Evolutionary conservation across 768 basidiomycete species (phyloP).

Genomic region (Suillus placidus): DNA sequence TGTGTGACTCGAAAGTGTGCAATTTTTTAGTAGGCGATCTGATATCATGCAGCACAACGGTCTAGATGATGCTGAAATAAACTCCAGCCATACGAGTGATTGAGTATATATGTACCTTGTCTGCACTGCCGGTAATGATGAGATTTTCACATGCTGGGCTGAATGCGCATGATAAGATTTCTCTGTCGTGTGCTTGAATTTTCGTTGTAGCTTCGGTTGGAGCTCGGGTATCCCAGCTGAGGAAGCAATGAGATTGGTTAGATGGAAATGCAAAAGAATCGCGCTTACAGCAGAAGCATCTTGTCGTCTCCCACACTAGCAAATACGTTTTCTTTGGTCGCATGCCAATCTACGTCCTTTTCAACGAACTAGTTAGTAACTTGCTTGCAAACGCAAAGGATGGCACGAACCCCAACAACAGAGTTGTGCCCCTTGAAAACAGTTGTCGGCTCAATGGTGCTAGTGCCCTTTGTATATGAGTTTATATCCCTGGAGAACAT

Average conservation of each 20-base stretch:
- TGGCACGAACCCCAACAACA: slow-evolving; percentile 78
- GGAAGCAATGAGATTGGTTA: slow-evolving; percentile 4
- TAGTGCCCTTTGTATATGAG: slow-evolving; percentile 78
- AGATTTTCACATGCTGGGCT: slow-evolving; percentile 81
- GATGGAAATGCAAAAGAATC: neutral
- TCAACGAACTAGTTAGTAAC: slow-evolving; percentile 7
- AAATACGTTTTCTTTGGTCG: slow-evolving; percentile 78
- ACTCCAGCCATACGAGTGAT: neutral
- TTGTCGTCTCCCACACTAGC: slow-evolving; percentile 97
- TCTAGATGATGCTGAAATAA: slow-evolving; percentile 48
- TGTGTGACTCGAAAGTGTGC: slow-evolving; percentile 91
- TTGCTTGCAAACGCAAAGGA: neutral
- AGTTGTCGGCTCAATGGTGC: slow-evolving; percentile 79
- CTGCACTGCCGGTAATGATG: slow-evolving; percentile 88
- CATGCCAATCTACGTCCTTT: slow-evolving; percentile 97
- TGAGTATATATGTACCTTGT: slow-evolving; percentile 63
- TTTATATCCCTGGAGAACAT: slow-evolving; percentile 78
- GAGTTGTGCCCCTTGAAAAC: slow-evolving; percentile 89
- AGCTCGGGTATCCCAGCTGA: slow-evolving; percentile 91
- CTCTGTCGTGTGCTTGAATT: slow-evolving; percentile 85
- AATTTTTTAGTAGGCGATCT: slow-evolving; percentile 73
- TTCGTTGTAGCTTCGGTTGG: slow-evolving; percentile 67
- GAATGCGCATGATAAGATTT: slow-evolving; percentile 90
- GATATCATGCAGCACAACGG: slow-evolving; percentile 85
- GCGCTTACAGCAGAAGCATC: slow-evolving; percentile 85